Evolutionary conservation across 257 asterid genomes (phyloP).

Genomic region (Salvia splendens): DNA sequence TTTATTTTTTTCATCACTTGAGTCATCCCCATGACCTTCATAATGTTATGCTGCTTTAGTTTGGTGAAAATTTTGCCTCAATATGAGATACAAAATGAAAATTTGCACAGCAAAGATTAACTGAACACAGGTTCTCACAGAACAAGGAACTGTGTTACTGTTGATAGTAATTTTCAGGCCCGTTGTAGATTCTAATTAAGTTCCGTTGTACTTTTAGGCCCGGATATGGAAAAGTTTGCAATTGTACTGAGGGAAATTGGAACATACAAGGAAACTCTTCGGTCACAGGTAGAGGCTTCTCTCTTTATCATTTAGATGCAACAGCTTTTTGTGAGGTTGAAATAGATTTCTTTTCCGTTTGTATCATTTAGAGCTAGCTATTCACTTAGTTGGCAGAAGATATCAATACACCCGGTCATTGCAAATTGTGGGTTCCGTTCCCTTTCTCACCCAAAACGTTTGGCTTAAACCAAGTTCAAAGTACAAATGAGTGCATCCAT

Average conservation of each 20-base stretch:
- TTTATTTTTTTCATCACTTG: background rate
- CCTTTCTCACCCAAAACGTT: background rate
- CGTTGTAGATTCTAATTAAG: slow-evolving; percentile 33
- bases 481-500: background rate
- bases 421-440: background rate
- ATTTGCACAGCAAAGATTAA: slow-evolving; percentile 10
- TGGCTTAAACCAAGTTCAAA: background rate
- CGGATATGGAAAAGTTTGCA: slow-evolving; percentile 91
- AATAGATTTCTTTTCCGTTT: background rate
- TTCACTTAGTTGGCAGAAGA: slow-evolving; percentile 9
- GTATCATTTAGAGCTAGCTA: slow-evolving; percentile 7
- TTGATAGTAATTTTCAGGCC: background rate
- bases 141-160: slow-evolving; percentile 5
- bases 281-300: slow-evolving; percentile 63
- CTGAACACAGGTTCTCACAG: slow-evolving; percentile 8
- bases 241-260: slow-evolving; percentile 87
- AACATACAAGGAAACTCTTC: slow-evolving; percentile 91
- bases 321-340: background rate
- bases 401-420: background rate
- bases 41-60: slow-evolving; percentile 15
- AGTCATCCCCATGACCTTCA: slow-evolving; percentile 16
- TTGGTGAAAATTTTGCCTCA: background rate
- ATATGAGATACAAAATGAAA: background rate
- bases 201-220: slow-evolving; percentile 55
- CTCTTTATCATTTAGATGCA: slow-evolving; percentile 10